Evolutionary conservation across 2,329 filamentous ascomycete species (phyloP), one percentile per base, ranked within the genome.

Genomic region (Epicoccum nigrum): DNA sequence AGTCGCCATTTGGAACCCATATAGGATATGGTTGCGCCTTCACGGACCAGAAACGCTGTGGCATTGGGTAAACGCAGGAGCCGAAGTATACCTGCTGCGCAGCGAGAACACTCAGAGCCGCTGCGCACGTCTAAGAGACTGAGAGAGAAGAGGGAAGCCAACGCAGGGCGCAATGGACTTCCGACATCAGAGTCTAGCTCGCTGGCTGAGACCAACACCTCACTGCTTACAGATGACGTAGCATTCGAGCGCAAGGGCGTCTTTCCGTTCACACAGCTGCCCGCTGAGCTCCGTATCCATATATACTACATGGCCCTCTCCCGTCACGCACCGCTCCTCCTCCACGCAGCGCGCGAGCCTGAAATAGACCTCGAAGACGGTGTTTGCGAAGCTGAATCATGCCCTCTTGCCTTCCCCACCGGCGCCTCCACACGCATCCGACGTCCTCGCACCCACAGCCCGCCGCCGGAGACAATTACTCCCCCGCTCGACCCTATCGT

Each of bases 281-380:
- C 76, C 2, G 70, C 76, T n/a, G 77, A 79, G 57, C 68, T 79
- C n/a, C 69, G 77, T 15, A 61, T 77, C 16, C 68, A 75, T 50
- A 74, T 79, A 49, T 79, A 79, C 59, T 68, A 75, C 47, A 68
- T 70, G 62, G 66, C 67, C 0, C 67, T 75, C 13, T 54, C 58
- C 4, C 64, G 69, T 16, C 55, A 62, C 13, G 54, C 58, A 9
- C 65, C 71, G 1, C 58, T 74, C 16, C 46, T 65, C 15, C 63
- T 74, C 1, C 68, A 72, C 45, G 55, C 60, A 23, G 35, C 54
- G 15, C 59, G 61, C 21, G 43, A 39, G 11, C 43, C 54, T 11
- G 53, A 59, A 28, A 51, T 50, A 31, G 37, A 47, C 23, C 48
- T 54, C 16, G 55, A 61, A 16, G 51, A 62, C 21, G 37, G 17